These are phyloP conservation scores for Immersiella caudata DNA, from an alignment of 495 filamentous ascomycete species.

Conservation along the genomic window DNA sequence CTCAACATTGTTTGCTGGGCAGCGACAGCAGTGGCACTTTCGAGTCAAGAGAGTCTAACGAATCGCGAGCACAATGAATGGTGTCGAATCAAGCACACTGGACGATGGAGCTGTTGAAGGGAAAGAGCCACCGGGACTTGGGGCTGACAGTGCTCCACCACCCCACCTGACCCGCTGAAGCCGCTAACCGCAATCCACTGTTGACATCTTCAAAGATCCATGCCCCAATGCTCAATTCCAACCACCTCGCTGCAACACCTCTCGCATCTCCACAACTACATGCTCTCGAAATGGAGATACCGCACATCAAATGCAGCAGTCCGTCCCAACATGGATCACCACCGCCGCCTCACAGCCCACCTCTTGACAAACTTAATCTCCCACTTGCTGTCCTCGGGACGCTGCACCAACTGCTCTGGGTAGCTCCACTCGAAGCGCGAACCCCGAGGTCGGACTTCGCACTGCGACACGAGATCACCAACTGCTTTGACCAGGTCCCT, in stretches of 20 bases:
- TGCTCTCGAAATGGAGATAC: background rate
- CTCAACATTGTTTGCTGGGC: background rate
- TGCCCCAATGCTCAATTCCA: background rate
- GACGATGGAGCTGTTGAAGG: background rate
- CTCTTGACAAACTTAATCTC: slow-evolving; percentile 11
- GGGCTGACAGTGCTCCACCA: background rate
- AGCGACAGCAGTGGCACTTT: background rate
- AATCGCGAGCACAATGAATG: too few species aligned
- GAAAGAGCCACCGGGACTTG: background rate
- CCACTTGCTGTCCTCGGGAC: slow-evolving; percentile 6
- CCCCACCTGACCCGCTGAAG: background rate
- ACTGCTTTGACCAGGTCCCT: background rate
- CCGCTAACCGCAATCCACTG: background rate
- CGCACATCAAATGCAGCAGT: background rate
- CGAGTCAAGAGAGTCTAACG: too few species aligned
- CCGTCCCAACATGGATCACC: background rate
- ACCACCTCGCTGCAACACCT: too few species aligned
- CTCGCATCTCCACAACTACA: too few species aligned
- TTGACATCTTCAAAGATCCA: background rate
- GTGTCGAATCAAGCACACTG: background rate
- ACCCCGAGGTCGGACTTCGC: background rate
- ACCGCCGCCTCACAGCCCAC: background rate
- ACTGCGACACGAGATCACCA: slow-evolving; percentile 1
- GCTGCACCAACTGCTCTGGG: slow-evolving; percentile 1
- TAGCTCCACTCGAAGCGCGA: background rate